These are phyloP conservation scores for Coniochaeta sp. DNA, from an alignment of 2,329 filamentous ascomycete genomes.

Conservation along the genomic window DNA sequence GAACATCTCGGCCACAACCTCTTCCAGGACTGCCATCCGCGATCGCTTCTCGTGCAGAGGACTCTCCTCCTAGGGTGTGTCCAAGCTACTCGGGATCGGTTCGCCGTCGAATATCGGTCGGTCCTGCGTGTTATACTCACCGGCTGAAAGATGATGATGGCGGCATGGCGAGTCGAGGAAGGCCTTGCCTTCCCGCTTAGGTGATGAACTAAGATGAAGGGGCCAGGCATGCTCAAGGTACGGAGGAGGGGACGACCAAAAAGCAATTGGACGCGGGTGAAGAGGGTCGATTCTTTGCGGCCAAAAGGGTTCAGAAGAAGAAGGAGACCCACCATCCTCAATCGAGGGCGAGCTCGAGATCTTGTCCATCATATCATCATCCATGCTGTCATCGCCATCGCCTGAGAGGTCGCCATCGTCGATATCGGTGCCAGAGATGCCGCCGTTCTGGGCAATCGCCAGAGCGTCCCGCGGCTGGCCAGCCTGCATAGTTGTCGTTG, in stretches of 20 bases:
- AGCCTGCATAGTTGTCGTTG: slow-evolving; percentile 20
- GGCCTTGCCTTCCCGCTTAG: slow-evolving; percentile 23
- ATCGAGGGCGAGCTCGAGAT: slow-evolving; percentile 98
- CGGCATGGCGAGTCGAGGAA: slow-evolving; percentile 17
- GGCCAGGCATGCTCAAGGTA: slow-evolving; percentile 30
- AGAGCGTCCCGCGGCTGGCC: slow-evolving; percentile 47
- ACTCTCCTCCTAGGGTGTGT: slow-evolving; percentile 1
- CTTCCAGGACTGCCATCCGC: not conserved
- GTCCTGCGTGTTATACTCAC: slow-evolving; percentile 34
- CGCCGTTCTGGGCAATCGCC: slow-evolving; percentile 56
- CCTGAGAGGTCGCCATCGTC: slow-evolving; percentile 59
- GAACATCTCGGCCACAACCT: slow-evolving; percentile 5
- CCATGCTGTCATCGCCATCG: slow-evolving; percentile 65
- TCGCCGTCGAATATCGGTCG: slow-evolving; percentile 10
- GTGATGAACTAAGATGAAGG: slow-evolving; percentile 17
- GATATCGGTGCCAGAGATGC: slow-evolving; percentile 34
- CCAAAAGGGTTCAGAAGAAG: slow-evolving; percentile 20
- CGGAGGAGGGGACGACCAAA: slow-evolving; percentile 31
- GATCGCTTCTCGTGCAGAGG: not conserved
- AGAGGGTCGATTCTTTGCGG: slow-evolving; percentile 10
- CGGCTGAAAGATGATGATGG: slow-evolving; percentile 42
- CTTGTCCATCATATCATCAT: slow-evolving; percentile 95
- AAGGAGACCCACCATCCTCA: slow-evolving; percentile 84
- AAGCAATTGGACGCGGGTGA: slow-evolving; percentile 16
- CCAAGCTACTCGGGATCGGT: slow-evolving; percentile 3